Conservation (phyloP, 352 stramenopile species). For the Globisporangium canariense region DNA sequence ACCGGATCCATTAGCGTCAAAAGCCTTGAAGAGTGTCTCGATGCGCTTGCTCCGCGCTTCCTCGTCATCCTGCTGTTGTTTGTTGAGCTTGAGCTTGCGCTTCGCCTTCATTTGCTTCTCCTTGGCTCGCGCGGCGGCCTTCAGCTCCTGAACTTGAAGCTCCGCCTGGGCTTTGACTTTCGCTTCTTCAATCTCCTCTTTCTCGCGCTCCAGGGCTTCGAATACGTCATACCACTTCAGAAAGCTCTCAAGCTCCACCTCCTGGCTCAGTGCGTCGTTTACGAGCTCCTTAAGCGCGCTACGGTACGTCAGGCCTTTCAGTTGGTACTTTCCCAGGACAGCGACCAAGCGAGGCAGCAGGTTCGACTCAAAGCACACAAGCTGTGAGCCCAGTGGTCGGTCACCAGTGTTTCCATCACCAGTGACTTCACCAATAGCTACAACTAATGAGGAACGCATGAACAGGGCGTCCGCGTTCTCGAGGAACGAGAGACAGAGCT, state of each 20-base stretch:
- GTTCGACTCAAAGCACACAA: conserved; percentile 51
- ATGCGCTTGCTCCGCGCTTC: conserved; percentile 28
- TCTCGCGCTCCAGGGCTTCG: conserved; percentile 40
- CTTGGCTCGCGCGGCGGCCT: conserved; percentile 37
- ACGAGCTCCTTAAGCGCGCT: conserved; percentile 48
- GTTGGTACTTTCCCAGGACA: conserved; percentile 46
- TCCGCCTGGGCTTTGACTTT: conserved; percentile 42
- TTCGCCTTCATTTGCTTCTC: conserved; percentile 30
- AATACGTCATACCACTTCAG: conserved; percentile 54
- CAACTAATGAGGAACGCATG: not conserved
- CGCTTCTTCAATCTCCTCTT: conserved; percentile 39
- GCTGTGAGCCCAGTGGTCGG: not conserved
- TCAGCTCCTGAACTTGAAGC: conserved; percentile 34
- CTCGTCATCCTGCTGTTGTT: conserved; percentile 13
- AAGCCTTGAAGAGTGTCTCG: conserved; percentile 49
- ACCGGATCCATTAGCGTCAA: conserved; percentile 54
- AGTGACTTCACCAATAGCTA: not conserved
- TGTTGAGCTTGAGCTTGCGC: conserved; percentile 31
- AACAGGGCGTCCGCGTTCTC: conserved; percentile 37
- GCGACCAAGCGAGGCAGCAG: conserved; percentile 47
- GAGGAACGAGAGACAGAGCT: conserved; percentile 40
- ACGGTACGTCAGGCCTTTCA: conserved; percentile 50
- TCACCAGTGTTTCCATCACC: not conserved
- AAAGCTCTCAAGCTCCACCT: conserved; percentile 46
- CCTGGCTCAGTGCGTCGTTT: conserved; percentile 25